These are phyloP conservation scores for Pichia phayaonensis DNA, from an alignment of 805 yeast species.

Conservation along the genomic window DNA sequence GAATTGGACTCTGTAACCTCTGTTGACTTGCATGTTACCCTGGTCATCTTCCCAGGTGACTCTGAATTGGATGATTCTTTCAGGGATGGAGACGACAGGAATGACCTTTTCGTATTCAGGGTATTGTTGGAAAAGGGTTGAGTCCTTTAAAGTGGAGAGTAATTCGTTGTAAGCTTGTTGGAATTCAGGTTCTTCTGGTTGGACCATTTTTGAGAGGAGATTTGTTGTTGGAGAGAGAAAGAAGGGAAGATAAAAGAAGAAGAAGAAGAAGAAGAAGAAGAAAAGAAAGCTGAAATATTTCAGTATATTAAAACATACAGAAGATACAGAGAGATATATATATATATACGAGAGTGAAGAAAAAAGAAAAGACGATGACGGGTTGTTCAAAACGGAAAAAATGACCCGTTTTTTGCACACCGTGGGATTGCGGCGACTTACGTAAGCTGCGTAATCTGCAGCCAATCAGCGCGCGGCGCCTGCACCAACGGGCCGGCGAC, in stretches of 20 bases:
- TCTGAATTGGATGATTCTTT: conserved; percentile 93
- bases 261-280: background rate
- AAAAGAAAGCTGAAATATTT: too few relatives aligned
- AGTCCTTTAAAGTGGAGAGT: conserved; percentile 78
- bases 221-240: too few relatives aligned
- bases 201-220: conserved; percentile 42
- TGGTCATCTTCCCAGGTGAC: conserved; percentile 97
- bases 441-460: background rate
- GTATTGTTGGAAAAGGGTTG: conserved; percentile 79
- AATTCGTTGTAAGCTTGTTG: conserved; percentile 97
- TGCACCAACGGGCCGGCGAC: background rate
- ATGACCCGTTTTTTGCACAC: too few relatives aligned
- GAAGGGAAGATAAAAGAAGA: background rate
- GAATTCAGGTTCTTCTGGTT: conserved; percentile 95
- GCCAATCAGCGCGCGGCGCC: background rate
- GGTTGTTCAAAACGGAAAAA: background rate
- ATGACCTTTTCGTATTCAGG: conserved; percentile 87
- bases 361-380: background rate
- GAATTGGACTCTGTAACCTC: conserved; percentile 97
- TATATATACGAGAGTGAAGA: background rate
- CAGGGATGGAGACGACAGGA: conserved; percentile 89
- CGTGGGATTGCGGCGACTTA: too few relatives aligned
- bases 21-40: conserved; percentile 86
- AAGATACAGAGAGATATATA: too few relatives aligned
- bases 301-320: too few relatives aligned